These are phyloP conservation scores for Diaporthe batatas DNA, from an alignment of 2,329 filamentous ascomycete genomes.

Conservation along the genomic window DNA sequence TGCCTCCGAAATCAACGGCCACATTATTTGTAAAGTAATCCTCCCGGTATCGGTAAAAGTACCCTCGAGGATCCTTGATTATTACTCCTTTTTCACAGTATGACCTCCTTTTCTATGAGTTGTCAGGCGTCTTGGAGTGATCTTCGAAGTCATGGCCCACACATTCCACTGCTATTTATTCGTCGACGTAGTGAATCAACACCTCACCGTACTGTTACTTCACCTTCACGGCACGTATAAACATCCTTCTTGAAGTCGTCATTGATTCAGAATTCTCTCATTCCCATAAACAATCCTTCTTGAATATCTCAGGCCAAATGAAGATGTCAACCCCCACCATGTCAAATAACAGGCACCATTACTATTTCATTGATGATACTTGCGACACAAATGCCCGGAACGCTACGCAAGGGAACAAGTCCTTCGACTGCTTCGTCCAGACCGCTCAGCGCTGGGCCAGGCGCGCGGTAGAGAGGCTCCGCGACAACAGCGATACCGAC, in stretches of 20 bases:
- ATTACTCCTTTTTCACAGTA: neutral
- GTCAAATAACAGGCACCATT: neutral
- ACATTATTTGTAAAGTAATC: neutral
- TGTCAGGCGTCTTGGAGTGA: neutral
- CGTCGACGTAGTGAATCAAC: too few species aligned
- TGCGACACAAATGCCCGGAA: constrained; percentile 32
- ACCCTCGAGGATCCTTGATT: neutral
- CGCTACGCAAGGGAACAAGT: constrained; percentile 15
- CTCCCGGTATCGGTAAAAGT: neutral
- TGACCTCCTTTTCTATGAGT: neutral
- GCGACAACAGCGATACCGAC: constrained; percentile 28
- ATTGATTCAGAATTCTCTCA: neutral
- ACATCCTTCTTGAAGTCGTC: neutral
- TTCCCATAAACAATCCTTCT: too few species aligned
- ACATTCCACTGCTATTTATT: neutral
- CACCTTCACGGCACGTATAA: neutral
- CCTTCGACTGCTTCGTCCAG: constrained; percentile 25
- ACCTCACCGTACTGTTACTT: too few species aligned
- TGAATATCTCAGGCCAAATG: neutral
- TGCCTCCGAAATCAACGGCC: neutral
- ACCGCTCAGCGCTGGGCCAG: constrained; percentile 29
- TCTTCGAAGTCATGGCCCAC: neutral
- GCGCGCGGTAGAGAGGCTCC: constrained; percentile 15
- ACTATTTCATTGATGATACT: constrained; percentile 41
- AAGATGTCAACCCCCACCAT: neutral